These are phyloP conservation scores for Fomitopsis pinicola DNA, from an alignment of 1,284 basidiomycete species.

Conservation along the genomic window DNA sequence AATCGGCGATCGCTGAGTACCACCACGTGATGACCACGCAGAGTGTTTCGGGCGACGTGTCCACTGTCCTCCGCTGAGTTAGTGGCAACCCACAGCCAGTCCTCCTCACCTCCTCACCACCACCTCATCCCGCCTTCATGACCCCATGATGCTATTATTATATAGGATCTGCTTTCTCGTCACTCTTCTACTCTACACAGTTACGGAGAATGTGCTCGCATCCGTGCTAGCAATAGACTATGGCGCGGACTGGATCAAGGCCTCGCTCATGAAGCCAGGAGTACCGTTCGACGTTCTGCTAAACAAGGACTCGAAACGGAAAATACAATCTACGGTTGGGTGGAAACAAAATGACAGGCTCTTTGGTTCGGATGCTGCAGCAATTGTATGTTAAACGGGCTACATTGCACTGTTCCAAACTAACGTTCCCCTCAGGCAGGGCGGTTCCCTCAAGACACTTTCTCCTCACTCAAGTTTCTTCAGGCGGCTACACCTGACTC, in stretches of 20 bases:
- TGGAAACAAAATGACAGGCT: conserved; percentile 88
- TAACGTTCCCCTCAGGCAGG: conserved; percentile 57
- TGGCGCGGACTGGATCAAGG: conserved; percentile 94
- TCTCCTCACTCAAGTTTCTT: conserved; percentile 85
- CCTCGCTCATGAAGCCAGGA: conserved; percentile 94
- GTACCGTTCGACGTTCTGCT: conserved; percentile 94
- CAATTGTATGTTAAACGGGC: conserved; percentile 59
- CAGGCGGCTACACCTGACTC: conserved; percentile 73
- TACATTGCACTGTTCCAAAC: conserved; percentile 1
- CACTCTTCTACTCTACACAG: conserved; percentile 22
- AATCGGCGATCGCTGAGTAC: background rate
- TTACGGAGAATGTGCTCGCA: conserved; percentile 34
- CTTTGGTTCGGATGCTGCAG: conserved; percentile 86
- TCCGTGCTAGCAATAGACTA: conserved; percentile 92
- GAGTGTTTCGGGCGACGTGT: conserved; percentile 1
- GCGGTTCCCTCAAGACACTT: conserved; percentile 87
- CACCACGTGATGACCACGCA: background rate
- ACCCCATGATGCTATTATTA: conserved; percentile 1
- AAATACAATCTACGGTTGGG: conserved; percentile 84
- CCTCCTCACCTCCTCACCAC: background rate
- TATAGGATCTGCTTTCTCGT: conserved; percentile 3
- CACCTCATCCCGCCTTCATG: background rate
- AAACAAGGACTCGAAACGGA: conserved; percentile 95
- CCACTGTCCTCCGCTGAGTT: background rate
- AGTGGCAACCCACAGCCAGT: background rate